A percentile compares a stretch with the other conserved stretches of the same genome.
Evolutionary conservation across 441 rosid genomes (phyloP).

Genomic region (Gossypium trilobum): DNA sequence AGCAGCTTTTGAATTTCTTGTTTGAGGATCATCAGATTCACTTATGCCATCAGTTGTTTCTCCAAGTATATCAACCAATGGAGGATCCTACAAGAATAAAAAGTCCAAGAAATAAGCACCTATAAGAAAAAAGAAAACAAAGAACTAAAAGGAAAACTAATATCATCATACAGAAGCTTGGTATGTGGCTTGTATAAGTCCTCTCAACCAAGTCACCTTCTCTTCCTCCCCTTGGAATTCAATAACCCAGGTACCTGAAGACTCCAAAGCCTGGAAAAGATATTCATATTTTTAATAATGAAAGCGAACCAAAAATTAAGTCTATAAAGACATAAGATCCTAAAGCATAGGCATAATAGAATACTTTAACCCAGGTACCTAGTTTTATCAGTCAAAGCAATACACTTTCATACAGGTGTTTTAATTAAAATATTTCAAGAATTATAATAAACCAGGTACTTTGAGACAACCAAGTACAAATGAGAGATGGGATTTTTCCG

Average conservation of each 20-base stretch:
- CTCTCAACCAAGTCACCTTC: slow-evolving; percentile 75
- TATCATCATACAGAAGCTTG: slow-evolving; percentile 78
- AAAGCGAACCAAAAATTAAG: background rate
- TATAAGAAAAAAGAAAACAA: background rate
- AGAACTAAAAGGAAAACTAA: slow-evolving; percentile 10
- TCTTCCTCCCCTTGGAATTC: slow-evolving; percentile 69
- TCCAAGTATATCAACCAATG: slow-evolving; percentile 54
- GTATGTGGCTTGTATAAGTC: slow-evolving; percentile 80
- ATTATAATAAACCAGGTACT: background rate
- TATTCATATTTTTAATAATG: background rate
- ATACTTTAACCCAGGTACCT: background rate
- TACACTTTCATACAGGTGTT: background rate
- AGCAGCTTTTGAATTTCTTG: slow-evolving; percentile 43
- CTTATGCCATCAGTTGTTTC: slow-evolving; percentile 34
- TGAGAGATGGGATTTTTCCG: background rate
- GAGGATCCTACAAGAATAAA: slow-evolving; percentile 49
- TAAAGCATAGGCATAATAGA: background rate
- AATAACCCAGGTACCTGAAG: slow-evolving; percentile 84
- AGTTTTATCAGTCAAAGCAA: background rate
- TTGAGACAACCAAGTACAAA: background rate
- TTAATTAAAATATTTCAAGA: background rate
- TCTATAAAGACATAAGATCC: slow-evolving; percentile 1
- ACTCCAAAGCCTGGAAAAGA: slow-evolving; percentile 70
- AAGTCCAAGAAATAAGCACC: slow-evolving; percentile 21
- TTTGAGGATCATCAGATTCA: slow-evolving; percentile 38